A percentile compares a stretch with the other conserved stretches of the same genome.
These are phyloP conservation scores for Colletotrichum theobromicola DNA, from an alignment of 2,329 filamentous ascomycete species.

Conservation along the genomic window DNA sequence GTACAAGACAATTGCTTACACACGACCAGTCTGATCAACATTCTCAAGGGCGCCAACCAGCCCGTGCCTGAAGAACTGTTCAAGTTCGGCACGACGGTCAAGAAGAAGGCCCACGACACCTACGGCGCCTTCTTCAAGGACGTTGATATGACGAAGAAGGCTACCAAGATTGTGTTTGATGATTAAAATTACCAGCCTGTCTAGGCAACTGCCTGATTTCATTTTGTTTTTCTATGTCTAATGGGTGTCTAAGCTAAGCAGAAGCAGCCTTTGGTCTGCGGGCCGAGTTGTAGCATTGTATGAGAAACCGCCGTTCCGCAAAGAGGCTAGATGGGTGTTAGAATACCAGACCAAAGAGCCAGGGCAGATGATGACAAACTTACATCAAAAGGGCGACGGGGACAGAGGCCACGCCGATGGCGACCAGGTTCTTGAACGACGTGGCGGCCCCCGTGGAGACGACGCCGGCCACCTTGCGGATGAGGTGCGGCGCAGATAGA, in stretches of 20 bases:
- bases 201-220: neutral
- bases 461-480: constrained; percentile 30
- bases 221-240: neutral
- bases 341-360: neutral
- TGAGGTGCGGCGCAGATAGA: constrained; percentile 46
- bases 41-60: constrained; percentile 92
- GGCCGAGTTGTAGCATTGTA: constrained; percentile 54
- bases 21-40: constrained; percentile 78
- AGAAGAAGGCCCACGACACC: constrained; percentile 96
- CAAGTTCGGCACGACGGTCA: constrained; percentile 97
- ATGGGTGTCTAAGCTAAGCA: neutral
- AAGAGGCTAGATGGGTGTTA: constrained; percentile 46
- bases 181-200: constrained; percentile 10
- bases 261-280: constrained; percentile 28
- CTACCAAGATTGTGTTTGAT: constrained; percentile 94
- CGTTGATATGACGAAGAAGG: constrained; percentile 79
- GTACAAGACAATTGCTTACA: constrained; percentile 15
- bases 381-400: constrained; percentile 64
- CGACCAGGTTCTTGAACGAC: constrained; percentile 44
- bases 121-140: constrained; percentile 98
- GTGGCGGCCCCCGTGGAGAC: neutral
- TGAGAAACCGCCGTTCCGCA: constrained; percentile 59
- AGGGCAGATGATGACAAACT: constrained; percentile 40
- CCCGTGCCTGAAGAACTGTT: constrained; percentile 87
- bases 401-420: constrained; percentile 54